Conservation (phyloP, 2,329 filamentous ascomycete species). For the Colletotrichum theobromicola region DNA sequence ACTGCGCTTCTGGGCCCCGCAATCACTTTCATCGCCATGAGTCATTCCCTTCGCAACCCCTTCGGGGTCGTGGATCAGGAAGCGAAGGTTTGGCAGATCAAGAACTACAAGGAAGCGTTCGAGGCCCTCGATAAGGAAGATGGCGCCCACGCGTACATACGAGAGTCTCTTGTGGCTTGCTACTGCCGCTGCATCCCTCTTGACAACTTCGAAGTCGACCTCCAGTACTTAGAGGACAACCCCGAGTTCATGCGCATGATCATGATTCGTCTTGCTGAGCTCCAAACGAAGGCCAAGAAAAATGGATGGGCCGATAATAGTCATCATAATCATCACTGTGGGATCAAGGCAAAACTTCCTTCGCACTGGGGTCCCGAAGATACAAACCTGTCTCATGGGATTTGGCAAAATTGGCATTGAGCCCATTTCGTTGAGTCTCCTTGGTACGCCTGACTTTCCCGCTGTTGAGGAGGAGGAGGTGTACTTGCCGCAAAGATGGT, state of each 20-base stretch:
- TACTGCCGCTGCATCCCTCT: background rate
- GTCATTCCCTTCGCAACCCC: no score
- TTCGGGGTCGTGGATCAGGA: no score
- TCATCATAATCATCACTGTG: no score
- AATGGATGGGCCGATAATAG: no score
- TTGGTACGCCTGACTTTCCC: no score
- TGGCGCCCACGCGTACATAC: background rate
- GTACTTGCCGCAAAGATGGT: no score
- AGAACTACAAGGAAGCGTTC: background rate
- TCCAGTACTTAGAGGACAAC: fast-evolving
- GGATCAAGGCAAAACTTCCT: no score
- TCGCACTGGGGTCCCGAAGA: no score
- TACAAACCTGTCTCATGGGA: no score
- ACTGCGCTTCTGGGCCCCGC: background rate
- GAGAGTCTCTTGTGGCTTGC: fast-evolving
- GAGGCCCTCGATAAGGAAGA: background rate
- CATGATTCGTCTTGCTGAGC: background rate
- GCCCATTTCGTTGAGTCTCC: no score
- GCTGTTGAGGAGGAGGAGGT: no score
- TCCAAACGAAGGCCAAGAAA: background rate
- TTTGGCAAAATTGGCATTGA: no score
- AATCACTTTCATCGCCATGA: background rate
- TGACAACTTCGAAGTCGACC: background rate
- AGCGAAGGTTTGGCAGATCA: background rate
- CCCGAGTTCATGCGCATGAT: background rate